Evolutionary conservation across 192 early-diverging fungal genomes (phyloP).

Genomic region (Coemansia sp.): DNA sequence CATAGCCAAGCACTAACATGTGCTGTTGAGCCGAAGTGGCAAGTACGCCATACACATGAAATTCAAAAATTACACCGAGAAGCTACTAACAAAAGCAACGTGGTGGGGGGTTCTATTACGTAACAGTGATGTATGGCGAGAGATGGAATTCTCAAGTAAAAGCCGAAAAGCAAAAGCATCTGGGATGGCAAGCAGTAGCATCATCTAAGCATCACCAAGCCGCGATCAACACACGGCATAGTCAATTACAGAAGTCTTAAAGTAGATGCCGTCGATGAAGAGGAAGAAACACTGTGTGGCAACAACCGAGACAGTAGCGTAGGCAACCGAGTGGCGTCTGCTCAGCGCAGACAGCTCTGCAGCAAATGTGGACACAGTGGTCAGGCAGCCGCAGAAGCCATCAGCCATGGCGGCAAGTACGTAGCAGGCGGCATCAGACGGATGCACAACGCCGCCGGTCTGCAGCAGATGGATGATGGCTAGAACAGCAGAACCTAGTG

Average conservation of each 20-base stretch:
- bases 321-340: constrained; percentile 18
- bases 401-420: constrained; percentile 47
- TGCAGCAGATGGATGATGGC: constrained; percentile 36
- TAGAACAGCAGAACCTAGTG: constrained; percentile 29
- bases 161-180: too few species aligned
- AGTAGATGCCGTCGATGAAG: constrained; percentile 46
- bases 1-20: background rate
- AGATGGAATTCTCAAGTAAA: too few species aligned
- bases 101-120: too few species aligned
- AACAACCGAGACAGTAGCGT: constrained; percentile 34
- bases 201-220: too few species aligned
- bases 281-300: constrained; percentile 39
- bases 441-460: constrained; percentile 36
- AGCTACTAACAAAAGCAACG: too few species aligned
- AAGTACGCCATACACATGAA: constrained; percentile 3
- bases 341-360: constrained; percentile 46
- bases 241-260: constrained; percentile 22
- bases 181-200: background rate
- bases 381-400: constrained; percentile 69
- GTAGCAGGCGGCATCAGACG: constrained; percentile 36
- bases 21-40: background rate
- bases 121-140: too few species aligned
- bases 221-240: background rate
- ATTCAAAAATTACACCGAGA: too few species aligned
- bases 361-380: constrained; percentile 66